Conservation (phyloP, 179 eudicot genomes). For the Nepenthes alata region DNA sequence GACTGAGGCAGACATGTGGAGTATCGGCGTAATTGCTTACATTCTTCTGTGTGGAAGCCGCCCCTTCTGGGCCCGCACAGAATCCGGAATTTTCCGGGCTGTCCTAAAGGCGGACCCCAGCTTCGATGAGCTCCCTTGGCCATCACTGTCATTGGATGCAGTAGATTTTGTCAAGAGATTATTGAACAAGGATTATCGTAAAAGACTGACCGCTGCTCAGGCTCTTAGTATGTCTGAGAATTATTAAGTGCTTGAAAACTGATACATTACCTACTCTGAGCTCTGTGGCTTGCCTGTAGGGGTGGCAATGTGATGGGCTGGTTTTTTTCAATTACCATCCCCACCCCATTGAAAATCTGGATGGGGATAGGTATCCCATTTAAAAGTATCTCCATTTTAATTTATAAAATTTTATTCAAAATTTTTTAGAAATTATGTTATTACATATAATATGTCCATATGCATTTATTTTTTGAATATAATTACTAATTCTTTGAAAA, state of each 20-base stretch:
- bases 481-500: no score
- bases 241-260: neutral
- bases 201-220: constrained; percentile 65
- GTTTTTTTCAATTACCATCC: no score
- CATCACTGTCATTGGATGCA: constrained; percentile 52
- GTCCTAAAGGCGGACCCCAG: constrained; percentile 62
- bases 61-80: constrained; percentile 68
- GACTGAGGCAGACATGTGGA: constrained; percentile 79
- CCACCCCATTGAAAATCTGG: no score
- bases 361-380: no score
- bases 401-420: no score
- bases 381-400: no score
- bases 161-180: constrained; percentile 58
- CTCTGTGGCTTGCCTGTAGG: no score
- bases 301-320: no score
- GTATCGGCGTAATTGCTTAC: constrained; percentile 70
- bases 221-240: constrained; percentile 43
- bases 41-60: constrained; percentile 71
- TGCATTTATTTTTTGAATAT: no score
- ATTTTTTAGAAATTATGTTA: no score
- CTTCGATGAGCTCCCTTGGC: constrained; percentile 68
- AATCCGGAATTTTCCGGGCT: constrained; percentile 57
- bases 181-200: constrained; percentile 64
- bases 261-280: neutral
- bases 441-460: no score